phyloP scores from a whole-genome alignment of 2,329 filamentous ascomycete species.

The Ceratocystis lukuohia region DNA sequence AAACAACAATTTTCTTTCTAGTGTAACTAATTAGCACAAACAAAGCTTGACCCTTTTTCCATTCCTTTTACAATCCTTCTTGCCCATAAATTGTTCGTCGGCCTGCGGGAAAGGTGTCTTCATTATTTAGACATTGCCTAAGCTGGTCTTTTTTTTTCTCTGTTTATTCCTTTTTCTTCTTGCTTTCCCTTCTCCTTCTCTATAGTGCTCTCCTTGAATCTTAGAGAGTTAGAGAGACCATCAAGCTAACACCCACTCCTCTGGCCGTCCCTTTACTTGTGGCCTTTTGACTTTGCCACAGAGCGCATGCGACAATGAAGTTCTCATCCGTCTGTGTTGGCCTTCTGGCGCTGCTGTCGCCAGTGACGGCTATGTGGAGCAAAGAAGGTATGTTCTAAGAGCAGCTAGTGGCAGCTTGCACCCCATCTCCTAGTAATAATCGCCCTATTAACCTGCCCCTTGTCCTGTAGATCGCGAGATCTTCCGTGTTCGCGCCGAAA shows the following conservation, averaged over 20 bases:
- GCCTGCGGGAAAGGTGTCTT: constrained; percentile 30
- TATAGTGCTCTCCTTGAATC: constrained; percentile 3
- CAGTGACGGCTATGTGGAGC: constrained; percentile 62
- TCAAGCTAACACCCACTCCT: neutral
- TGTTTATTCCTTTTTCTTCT: neutral
- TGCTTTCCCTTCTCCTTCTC: neutral
- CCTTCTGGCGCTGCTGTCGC: constrained; percentile 53
- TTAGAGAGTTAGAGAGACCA: constrained; percentile 23
- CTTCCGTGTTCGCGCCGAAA: constrained; percentile 85
- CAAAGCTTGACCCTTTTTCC: neutral
- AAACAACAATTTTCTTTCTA: constrained; percentile 1
- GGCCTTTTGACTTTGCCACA: neutral
- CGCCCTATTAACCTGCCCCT: no score
- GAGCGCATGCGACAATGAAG: constrained; percentile 47
- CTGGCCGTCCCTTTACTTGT: neutral
- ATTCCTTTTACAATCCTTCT: neutral
- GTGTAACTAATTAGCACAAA: no score
- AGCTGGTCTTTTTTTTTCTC: neutral
- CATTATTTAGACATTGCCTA: constrained; percentile 7
- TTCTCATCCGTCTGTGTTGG: constrained; percentile 51
- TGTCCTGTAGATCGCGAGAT: constrained; percentile 72
- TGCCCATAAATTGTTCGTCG: neutral
- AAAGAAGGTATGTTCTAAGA: constrained; percentile 55
- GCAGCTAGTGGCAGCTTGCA: no score
- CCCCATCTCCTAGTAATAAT: no score